Percentiles rank a stretch among this genome's conserved stretches.
Conservation (phyloP, 352 stramenopile species). For the Globisporangium perplexum region DNA sequence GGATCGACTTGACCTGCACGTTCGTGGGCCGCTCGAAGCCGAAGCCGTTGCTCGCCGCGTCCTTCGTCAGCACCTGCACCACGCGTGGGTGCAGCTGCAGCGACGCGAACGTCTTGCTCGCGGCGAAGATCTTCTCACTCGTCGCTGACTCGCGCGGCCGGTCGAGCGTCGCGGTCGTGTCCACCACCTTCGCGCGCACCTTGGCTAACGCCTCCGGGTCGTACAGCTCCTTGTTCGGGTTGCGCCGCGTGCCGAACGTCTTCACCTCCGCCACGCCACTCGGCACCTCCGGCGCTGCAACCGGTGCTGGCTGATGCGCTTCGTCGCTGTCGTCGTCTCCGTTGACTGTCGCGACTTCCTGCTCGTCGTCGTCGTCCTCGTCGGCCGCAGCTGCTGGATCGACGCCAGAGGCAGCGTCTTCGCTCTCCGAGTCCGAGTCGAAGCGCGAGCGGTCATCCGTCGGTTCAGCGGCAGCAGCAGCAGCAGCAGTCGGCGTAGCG, state of each 20-base stretch:
- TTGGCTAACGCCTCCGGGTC: slow-evolving; percentile 50
- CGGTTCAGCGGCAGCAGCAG: slow-evolving; percentile 4
- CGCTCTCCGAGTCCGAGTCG: slow-evolving; percentile 9
- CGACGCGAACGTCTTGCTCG: slow-evolving; percentile 53
- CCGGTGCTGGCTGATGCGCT: no score
- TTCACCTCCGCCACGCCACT: slow-evolving; percentile 4
- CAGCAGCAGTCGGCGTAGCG: background rate
- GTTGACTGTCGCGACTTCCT: background rate
- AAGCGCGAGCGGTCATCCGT: slow-evolving; percentile 9
- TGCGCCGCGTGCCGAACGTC: slow-evolving; percentile 68
- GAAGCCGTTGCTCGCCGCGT: slow-evolving; percentile 48
- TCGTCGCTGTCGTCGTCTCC: background rate
- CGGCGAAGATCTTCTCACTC: slow-evolving; percentile 82
- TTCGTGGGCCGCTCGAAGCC: slow-evolving; percentile 70
- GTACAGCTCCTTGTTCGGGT: slow-evolving; percentile 81
- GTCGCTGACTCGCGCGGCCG: slow-evolving; percentile 64
- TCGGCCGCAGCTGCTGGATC: slow-evolving; percentile 9
- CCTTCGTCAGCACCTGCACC: slow-evolving; percentile 62
- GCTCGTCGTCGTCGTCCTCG: slow-evolving; percentile 9
- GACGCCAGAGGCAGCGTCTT: slow-evolving; percentile 6
- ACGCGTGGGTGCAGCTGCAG: slow-evolving; percentile 66
- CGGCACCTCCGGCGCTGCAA: no score
- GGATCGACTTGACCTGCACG: slow-evolving; percentile 82
- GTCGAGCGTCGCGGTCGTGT: slow-evolving; percentile 51
- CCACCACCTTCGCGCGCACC: slow-evolving; percentile 39